Percentiles rank a stretch among this genome's conserved stretches.
phyloP scores from a whole-genome alignment of 768 basidiomycete species.

The Macrolepiota albuminosa region DNA sequence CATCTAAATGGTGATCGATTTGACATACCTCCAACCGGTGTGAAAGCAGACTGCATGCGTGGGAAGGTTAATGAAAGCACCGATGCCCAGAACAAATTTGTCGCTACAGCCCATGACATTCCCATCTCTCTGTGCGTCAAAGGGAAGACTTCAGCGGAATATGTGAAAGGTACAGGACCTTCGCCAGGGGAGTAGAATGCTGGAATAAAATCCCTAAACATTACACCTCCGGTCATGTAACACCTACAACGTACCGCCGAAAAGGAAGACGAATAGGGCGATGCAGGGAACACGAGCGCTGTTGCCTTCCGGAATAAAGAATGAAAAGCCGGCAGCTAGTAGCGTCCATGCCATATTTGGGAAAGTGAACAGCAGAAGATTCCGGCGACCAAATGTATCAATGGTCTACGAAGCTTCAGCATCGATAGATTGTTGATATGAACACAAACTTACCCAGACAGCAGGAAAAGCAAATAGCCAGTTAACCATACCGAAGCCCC shows the following conservation, averaged over 20 bases:
- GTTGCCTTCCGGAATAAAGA: conserved; percentile 38
- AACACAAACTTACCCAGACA: conserved; percentile 39
- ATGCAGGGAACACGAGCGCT: conserved; percentile 38
- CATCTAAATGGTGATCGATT: neutral
- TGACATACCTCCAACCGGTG: conserved; percentile 29
- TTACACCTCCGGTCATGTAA: neutral
- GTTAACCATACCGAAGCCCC: conserved; percentile 65
- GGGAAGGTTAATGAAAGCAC: conserved; percentile 60
- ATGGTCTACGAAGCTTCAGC: conserved; percentile 36
- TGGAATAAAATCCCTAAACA: neutral
- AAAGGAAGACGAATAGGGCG: conserved; percentile 39
- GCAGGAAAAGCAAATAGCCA: conserved; percentile 66
- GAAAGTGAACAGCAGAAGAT: conserved; percentile 72
- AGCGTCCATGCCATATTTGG: conserved; percentile 77
- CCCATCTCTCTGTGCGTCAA: conserved; percentile 71
- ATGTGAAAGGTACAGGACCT: conserved; percentile 88
- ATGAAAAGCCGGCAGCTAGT: conserved; percentile 71
- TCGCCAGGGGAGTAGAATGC: conserved; percentile 81
- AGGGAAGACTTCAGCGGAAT: conserved; percentile 91
- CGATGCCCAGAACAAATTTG: conserved; percentile 47
- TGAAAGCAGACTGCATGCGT: conserved; percentile 43
- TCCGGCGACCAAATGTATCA: conserved; percentile 76
- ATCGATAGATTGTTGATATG: conserved; percentile 17
- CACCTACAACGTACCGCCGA: conserved; percentile 25
- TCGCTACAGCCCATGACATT: conserved; percentile 53